Evolutionary conservation across 768 basidiomycete genomes (phyloP), one percentile per base, ranked within the genome.

Genomic region (Kwoniella dendrophila): DNA sequence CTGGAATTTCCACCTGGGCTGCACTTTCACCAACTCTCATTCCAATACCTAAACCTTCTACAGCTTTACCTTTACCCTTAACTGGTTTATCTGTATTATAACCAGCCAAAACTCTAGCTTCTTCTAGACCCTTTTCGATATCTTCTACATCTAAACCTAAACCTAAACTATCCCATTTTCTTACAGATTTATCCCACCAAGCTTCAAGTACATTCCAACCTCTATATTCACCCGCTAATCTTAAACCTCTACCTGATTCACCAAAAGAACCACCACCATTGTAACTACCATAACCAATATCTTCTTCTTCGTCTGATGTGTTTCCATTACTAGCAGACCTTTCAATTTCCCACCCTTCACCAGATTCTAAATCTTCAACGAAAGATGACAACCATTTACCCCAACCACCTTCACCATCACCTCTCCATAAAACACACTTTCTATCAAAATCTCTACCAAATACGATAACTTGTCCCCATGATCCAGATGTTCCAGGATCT

Each of bases 371-470:
- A 50, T 97, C 93, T 29, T 98, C 95, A 0, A 86, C 92, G 71
- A 98, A 97, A 56, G 82, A 83, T 4, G 92, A 87, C 53, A 98
- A 80, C 92, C 93, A 99, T 72, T 87, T 86, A 34, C 91, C 96
- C 95, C 96, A 99, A 3, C 95, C 96, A 10, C 85, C 87, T 16
- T 85, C 83, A 7, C 93, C 92, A 59, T 97, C 92, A 7, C 96
- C 96, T 53, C 85, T 83, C 87, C 89, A 97, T 47, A 98, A 82
- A 41, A 98, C 94, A 36, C 96, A 90, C 76, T 99, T 99, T 11
- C 92, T 89, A 79, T 99, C 96, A 79, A 98, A 97, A 75, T 98
- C 96, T 52, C 96, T 86, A n/a, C 96, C 96, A 77, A 98, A 99
- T 50, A 97, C 88, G 60, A 99, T 96, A 48, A 97, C 95, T 76